phyloP scores from a whole-genome alignment of 257 asterid genomes.

The Thymus quinquecostatus region DNA sequence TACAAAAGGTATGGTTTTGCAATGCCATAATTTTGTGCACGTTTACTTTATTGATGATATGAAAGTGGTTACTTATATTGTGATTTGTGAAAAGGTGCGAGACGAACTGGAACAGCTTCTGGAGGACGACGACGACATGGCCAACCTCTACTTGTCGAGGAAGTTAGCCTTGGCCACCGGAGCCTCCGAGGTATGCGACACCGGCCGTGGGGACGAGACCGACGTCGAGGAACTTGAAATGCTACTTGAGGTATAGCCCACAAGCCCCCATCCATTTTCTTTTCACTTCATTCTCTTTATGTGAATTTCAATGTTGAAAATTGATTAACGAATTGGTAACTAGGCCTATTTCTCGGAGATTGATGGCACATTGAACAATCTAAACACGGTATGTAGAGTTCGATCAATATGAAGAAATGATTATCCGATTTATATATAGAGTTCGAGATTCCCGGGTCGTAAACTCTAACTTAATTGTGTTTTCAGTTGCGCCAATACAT shows the following conservation, averaged over 20 bases:
- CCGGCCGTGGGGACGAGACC: conserved; percentile 83
- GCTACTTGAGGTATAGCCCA: conserved; percentile 72
- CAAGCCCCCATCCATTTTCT: too few species aligned
- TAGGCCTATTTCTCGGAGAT: conserved; percentile 97
- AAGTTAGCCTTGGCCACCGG: conserved; percentile 70
- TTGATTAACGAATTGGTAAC: conserved; percentile 10
- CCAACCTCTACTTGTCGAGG: conserved; percentile 89
- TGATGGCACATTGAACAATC: conserved; percentile 83
- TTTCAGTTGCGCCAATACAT: conserved; percentile 85
- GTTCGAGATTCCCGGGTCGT: too few species aligned
- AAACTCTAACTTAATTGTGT: neutral
- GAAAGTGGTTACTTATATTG: too few species aligned
- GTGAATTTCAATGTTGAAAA: too few species aligned
- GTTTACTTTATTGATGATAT: too few species aligned
- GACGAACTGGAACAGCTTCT: conserved; percentile 97
- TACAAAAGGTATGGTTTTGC: conserved; percentile 68
- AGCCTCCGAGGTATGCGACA: conserved; percentile 84
- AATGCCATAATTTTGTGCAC: too few species aligned
- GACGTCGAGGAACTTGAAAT: conserved; percentile 93
- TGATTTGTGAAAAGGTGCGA: conserved; percentile 57
- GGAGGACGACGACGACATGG: conserved; percentile 98
- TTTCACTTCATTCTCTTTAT: too few species aligned
- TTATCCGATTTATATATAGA: too few species aligned
- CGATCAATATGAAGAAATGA: too few species aligned
- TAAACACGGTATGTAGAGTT: conserved; percentile 55